Conservation (phyloP, 2,329 filamentous ascomycete species). For the Graphilbum fragrans region DNA sequence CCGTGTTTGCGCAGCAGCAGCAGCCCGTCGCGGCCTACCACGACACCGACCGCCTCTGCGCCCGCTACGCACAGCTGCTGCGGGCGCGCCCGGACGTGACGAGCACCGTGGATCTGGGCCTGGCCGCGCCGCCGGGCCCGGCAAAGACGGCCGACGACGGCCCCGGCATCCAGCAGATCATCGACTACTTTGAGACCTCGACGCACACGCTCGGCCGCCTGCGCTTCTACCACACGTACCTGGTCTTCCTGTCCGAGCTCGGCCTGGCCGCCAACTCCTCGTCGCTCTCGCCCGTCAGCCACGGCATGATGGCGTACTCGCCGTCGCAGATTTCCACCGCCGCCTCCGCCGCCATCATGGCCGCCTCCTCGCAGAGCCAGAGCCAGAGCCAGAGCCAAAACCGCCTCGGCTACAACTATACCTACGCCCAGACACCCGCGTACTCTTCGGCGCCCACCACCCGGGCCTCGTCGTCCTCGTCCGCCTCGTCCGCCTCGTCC, state of each 20-base stretch:
- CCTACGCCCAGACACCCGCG: not conserved
- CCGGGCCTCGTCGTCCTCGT: not conserved
- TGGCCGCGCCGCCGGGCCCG: not conserved
- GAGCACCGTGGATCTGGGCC: not conserved
- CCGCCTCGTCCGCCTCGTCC: not conserved
- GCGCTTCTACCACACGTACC: constrained; percentile 6
- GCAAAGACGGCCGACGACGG: not conserved
- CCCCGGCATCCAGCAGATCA: constrained; percentile 4
- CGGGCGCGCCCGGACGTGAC: not conserved
- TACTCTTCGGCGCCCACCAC: not conserved
- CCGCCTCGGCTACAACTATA: not conserved
- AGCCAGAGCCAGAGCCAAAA: not conserved
- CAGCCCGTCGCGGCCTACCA: not conserved
- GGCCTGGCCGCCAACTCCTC: not conserved
- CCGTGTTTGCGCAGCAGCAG: constrained; percentile 4
- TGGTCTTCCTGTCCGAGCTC: constrained; percentile 5
- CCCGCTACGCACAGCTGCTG: constrained; percentile 1
- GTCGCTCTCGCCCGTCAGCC: not conserved
- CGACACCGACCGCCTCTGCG: not conserved
- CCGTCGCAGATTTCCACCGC: constrained; percentile 1
- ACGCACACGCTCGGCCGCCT: constrained; percentile 4
- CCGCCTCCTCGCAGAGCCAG: not conserved
- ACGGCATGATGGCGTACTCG: not conserved
- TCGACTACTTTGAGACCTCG: constrained; percentile 2
- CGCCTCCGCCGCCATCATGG: constrained; percentile 1